Evolutionary conservation across 495 filamentous ascomycete species (phyloP).

Genomic region (Trichoderma asperelloides): DNA sequence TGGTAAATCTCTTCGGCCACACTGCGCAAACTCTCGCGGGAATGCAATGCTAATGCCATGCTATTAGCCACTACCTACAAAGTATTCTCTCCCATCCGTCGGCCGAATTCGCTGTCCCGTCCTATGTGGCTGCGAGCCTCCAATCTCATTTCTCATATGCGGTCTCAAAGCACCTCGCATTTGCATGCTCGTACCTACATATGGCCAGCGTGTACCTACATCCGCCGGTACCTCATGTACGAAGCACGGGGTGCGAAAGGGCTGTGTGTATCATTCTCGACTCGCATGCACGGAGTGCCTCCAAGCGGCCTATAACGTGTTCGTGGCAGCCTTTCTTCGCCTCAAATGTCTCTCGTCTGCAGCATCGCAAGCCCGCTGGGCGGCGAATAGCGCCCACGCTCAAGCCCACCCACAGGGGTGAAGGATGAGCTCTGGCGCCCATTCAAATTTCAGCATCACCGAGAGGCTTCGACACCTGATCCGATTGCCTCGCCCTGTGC

Average conservation of each 20-base stretch:
- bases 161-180: not conserved
- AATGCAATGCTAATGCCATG: no score
- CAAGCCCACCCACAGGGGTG: not conserved
- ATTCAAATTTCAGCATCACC: not conserved
- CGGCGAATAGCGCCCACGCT: not conserved
- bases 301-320: not conserved
- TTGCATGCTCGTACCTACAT: not conserved
- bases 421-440: not conserved
- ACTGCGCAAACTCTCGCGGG: no score
- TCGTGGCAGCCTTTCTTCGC: not conserved
- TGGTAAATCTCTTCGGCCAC: no score
- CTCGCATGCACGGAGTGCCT: no score
- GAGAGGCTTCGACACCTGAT: not conserved
- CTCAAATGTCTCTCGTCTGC: slow-evolving; percentile 3
- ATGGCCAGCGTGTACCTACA: not conserved
- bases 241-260: not conserved
- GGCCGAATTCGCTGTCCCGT: not conserved
- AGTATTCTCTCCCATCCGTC: not conserved
- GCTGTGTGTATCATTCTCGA: not conserved
- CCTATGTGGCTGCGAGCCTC: no score
- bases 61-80: no score
- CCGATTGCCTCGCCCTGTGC: not conserved
- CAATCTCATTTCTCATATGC: no score
- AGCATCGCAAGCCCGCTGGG: not conserved
- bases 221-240: not conserved